Base-by-base conservation (phyloP, 2,329 filamentous ascomycete genomes). In the Endoconidiophora polonica region DNA sequence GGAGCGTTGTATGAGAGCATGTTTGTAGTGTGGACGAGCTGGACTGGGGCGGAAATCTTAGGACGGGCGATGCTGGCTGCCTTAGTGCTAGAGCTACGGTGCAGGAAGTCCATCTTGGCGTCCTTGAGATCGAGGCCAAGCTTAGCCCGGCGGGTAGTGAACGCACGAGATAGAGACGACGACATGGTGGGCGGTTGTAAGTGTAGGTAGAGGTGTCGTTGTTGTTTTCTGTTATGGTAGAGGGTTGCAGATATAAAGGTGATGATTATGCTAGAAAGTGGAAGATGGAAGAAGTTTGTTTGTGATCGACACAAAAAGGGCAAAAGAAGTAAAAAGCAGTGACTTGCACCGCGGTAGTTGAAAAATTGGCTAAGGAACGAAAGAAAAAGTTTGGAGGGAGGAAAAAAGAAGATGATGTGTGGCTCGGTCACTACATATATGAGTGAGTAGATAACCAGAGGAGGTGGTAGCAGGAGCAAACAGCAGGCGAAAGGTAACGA, bases 1-100 rank as follows among this genome's bases (percentile, higher is more conserved):
- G 90, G 90, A 7, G 91, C 88, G 61, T 90, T 90, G 73, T 94
- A 94, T 5, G 86, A 87, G 49, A 95, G 80, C 76, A 93, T 86
- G 66, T 96, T 98, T 58, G 91, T 96, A 4, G 90, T 94, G 53
- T 91, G 93, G 45, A 95, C 71, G 55, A 98, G 74, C 64, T 87
- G 81, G 48, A 94, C 74, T 0, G 91, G 91, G 2, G 74, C 77
- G 1, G 91, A 98, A 62, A 98, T 98, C 68, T 87, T 81, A 62
- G 73, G 64, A 53, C 81, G 76, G 57, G 40, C 37, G 33, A 36
- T 42, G 46, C 23, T 48, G 22, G 20, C 41, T 10, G 44, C 79
- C 62, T 71, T 74, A 58, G 65, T 66, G 41, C 70, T 71, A 59
- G 69, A 70, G 63, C 68, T 74, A 58, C 72, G 69, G 44, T 69